Percentiles rank a stretch among this genome's conserved stretches.
Evolutionary conservation across 345 rosid genomes (phyloP).

Genomic region (Boechera divaricarpa): DNA sequence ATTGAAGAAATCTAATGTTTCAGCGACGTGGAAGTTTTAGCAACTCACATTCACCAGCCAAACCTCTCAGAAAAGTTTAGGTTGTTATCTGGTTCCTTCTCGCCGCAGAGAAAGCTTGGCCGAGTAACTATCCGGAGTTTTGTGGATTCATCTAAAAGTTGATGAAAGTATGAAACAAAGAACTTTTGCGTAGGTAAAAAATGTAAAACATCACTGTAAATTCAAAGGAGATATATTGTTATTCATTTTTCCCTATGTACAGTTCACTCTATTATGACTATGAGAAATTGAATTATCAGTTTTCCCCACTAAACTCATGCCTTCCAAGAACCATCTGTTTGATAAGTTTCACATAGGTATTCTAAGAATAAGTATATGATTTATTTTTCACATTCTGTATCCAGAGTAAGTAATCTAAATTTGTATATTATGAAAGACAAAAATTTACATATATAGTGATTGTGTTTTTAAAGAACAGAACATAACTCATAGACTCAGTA

Average conservation of each 20-base stretch:
- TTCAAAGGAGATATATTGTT: constrained; percentile 31
- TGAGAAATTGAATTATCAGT: constrained; percentile 18
- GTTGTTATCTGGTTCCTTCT: constrained; percentile 17
- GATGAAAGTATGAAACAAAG: constrained; percentile 33
- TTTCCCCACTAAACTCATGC: neutral
- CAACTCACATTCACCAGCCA: constrained; percentile 22
- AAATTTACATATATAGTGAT: neutral
- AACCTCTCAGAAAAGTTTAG: constrained; percentile 22
- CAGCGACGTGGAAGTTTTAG: constrained; percentile 22
- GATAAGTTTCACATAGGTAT: no score
- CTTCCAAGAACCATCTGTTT: neutral
- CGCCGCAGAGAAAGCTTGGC: constrained; percentile 30
- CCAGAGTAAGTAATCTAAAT: no score
- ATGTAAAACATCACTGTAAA: constrained; percentile 37
- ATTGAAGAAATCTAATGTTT: constrained; percentile 33
- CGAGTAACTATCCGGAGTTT: constrained; percentile 3
- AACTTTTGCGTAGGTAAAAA: constrained; percentile 25
- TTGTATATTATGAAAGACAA: neutral
- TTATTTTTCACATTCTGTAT: no score
- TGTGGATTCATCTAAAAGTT: constrained; percentile 34
- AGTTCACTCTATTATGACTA: constrained; percentile 18
- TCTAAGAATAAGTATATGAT: no score
- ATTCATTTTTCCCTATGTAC: constrained; percentile 53
- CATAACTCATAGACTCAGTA: neutral
- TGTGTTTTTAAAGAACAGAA: neutral